Conservation (phyloP, 2,329 filamentous ascomycete species). For the Fusarium subglutinans region DNA sequence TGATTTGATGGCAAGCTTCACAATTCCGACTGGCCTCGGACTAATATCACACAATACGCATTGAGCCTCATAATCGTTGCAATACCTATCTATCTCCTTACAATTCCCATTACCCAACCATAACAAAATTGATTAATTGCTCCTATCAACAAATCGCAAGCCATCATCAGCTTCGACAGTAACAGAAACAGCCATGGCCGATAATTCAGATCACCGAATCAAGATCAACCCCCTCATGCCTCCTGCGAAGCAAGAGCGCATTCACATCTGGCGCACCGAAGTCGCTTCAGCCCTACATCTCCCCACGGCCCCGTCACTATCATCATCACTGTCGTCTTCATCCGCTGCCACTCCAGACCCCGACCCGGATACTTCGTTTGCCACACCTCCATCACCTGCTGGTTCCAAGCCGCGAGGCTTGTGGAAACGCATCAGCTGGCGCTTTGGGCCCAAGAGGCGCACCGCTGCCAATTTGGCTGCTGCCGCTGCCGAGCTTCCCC, state of each 20-base stretch:
- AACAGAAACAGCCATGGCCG: constrained; percentile 17
- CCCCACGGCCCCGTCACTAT: constrained; percentile 43
- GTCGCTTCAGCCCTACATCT: constrained; percentile 50
- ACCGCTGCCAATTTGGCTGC: constrained; percentile 31
- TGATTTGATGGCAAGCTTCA: background rate
- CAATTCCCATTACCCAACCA: background rate
- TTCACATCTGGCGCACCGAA: constrained; percentile 62
- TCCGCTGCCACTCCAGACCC: constrained; percentile 35
- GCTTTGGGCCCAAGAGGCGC: constrained; percentile 36
- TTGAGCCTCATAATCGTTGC: background rate
- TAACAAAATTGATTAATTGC: background rate
- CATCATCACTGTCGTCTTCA: constrained; percentile 48
- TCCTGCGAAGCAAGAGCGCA: constrained; percentile 51
- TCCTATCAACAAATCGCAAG: background rate
- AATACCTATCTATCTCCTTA: background rate
- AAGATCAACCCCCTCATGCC: constrained; percentile 43
- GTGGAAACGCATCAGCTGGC: constrained; percentile 44
- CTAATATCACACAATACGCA: constrained; percentile 3
- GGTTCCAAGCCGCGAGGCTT: constrained; percentile 31
- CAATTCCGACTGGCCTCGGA: constrained; percentile 13
- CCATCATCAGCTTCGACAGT: background rate
- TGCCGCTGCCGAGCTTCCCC: constrained; percentile 34
- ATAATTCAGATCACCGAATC: background rate
- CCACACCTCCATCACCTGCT: constrained; percentile 25
- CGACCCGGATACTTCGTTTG: constrained; percentile 24